Evolutionary conservation across 1,284 basidiomycete species (phyloP), one percentile per base, ranked within the genome.

Genomic region (Laetiporus sulphureus): DNA sequence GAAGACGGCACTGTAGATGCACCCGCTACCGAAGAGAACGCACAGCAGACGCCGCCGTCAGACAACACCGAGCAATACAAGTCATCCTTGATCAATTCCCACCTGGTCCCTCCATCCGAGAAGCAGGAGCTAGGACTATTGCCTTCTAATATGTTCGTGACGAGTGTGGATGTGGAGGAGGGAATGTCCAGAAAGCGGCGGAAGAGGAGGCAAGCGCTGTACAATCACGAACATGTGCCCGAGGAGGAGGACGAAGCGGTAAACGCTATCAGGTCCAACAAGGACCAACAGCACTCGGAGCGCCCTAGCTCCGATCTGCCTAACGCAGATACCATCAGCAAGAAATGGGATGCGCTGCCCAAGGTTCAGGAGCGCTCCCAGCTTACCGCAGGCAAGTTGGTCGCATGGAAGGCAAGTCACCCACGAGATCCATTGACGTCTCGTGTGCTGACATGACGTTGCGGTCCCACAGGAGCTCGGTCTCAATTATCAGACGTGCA

Each of bases 31-130:
- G 25, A 20, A 19, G 19, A 42, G 22, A 35, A 29, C n/a, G 24
- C 19, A 25, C 42, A 34, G 30, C 37, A 45, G 13, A 37, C 36
- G 6, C 40, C 47, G 13, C 42, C 41, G 21, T 52, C 50, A 40
- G 22, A 44, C 19, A 23, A 49, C 25, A 23, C 40, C 2, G 43
- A 41, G 5, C 32, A 37, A 4, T 27, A 38, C 29, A 24, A 37
- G 21, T 50, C 41, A 13, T 33, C 41, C n/a, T n/a, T n/a, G n/a
- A n/a, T n/a, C n/a, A 46, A 52, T 18, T 55, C 63, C 11, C 68
- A 65, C 1, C 59, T 86, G 6, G 53, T 85, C 29, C 77, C 84
- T 1, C 85, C 85, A 0, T 86, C 79, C 1, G 73, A 81, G 56
- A 69, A 71, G 44, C 69, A 74, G 47, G 68, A 66, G 19, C 53